These are phyloP conservation scores for Zygosaccharomyces pseudobailii DNA, from an alignment of 1,139 yeast species.

Conservation along the genomic window DNA sequence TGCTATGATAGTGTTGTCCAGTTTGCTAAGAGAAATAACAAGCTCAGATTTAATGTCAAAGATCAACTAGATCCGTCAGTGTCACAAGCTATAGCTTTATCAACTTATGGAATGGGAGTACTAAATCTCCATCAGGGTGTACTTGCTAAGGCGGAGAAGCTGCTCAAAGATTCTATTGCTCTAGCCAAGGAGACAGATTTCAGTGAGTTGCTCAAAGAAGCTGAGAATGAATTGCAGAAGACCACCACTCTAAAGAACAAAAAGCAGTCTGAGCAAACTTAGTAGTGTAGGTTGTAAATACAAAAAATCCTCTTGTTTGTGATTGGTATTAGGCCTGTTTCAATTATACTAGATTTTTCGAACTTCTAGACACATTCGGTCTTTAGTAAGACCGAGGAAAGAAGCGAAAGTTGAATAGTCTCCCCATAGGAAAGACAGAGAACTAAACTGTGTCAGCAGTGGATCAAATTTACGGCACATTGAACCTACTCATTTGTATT, in stretches of 20 bases:
- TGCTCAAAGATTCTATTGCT: conserved; percentile 64
- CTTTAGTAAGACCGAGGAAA: neutral
- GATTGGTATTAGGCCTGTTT: too few relatives aligned
- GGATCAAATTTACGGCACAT: too few relatives aligned
- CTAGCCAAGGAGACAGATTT: conserved; percentile 68
- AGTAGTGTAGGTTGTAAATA: neutral
- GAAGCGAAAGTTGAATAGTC: too few relatives aligned
- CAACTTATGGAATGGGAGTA: conserved; percentile 84
- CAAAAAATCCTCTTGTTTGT: neutral
- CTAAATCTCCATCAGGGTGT: conserved; percentile 51
- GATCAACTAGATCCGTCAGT: conserved; percentile 43
- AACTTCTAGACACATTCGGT: neutral
- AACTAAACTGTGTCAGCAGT: too few relatives aligned
- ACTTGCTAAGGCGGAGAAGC: conserved; percentile 48
- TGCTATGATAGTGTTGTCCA: conserved; percentile 52
- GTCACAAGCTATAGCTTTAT: conserved; percentile 67
- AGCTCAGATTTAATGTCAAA: conserved; percentile 33
- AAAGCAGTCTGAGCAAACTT: conserved; percentile 6
- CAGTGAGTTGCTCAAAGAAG: conserved; percentile 55
- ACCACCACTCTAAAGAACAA: conserved; percentile 15
- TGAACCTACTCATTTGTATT: too few relatives aligned
- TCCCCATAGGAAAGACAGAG: too few relatives aligned
- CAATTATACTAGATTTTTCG: neutral
- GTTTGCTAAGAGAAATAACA: conserved; percentile 49
- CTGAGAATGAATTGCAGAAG: conserved; percentile 60